Evolutionary conservation across 2,329 filamentous ascomycete genomes (phyloP), one percentile per base, ranked within the genome.

Genomic region (Mollisiaceae sp.): DNA sequence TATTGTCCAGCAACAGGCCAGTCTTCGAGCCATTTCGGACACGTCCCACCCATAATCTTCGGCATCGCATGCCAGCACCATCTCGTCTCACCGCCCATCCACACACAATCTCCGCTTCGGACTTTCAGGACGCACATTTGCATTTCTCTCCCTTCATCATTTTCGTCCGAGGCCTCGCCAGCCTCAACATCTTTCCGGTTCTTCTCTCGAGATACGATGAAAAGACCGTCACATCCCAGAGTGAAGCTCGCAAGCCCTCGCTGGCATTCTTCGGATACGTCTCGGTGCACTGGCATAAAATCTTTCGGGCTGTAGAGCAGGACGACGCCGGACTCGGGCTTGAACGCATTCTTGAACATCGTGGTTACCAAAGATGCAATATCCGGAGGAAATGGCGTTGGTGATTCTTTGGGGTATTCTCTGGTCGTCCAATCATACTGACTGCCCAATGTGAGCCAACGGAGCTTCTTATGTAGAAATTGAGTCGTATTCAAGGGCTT

Each of bases 21-120:
- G 45, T 91, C 81, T 62, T 82, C 79, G 63, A 98, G 77, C 78
- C 88, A 91, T 0, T 80, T 80, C 0, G 94, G 94, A 78, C 94
- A 97, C 0, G 92, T 97, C 0, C 82, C 86, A 50, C 87, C 85
- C 50, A 97, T 77, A 8, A 98, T 89, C 77, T 94, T 96, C 5
- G 94, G 94, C 35, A 98, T 93, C 12, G 92, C 94, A 80, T 98
- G 94, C 94, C 94, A 98, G 3, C 94, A 93, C 78, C 93, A 97
- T 59, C 94, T 84, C 2, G 92, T 90, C 67, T 88, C 83, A 18
- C 90, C 86, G 62, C 86, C 89, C 94, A 99, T 97, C 76, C 97
- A 93, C 1, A 98, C 88, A 0, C 89, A 93, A 80, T 97, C 94
- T 0, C 95, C 94, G 1, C 93, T 97, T 38, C 90, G 83, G 38